These are phyloP conservation scores for Calonectria pseudoreteaudii DNA, from an alignment of 2,329 filamentous ascomycete genomes.

Conservation along the genomic window DNA sequence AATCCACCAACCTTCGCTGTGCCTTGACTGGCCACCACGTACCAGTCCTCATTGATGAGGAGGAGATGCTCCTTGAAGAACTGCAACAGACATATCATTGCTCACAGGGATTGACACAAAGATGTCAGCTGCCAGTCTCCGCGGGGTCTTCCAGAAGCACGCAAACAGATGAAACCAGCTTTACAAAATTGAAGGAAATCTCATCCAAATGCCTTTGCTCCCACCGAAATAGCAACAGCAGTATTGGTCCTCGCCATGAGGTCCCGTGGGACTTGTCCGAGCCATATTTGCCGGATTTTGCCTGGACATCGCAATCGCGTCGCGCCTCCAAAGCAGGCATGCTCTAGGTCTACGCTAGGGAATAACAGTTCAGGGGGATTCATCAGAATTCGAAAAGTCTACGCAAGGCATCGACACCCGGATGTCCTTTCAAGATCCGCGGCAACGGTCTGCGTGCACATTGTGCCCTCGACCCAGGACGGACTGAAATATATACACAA, in stretches of 20 bases:
- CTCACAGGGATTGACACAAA: background rate
- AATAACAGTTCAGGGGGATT: no score
- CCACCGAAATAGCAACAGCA: background rate
- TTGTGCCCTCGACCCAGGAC: no score
- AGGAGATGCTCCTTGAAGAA: background rate
- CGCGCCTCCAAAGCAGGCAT: no score
- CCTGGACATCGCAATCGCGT: no score
- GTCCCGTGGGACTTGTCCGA: background rate
- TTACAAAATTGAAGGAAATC: background rate
- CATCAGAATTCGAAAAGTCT: no score
- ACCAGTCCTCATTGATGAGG: background rate
- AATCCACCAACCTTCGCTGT: background rate
- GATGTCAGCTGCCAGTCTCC: background rate
- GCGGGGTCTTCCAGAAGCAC: background rate
- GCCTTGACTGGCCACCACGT: background rate
- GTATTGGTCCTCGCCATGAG: no score
- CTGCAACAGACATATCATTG: background rate
- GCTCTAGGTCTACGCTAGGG: no score
- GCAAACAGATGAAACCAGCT: background rate
- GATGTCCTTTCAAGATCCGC: no score
- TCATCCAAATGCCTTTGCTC: background rate
- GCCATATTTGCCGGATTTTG: no score
- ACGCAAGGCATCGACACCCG: no score
- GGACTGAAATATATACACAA: no score
- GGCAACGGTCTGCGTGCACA: no score